A percentile compares a stretch with the other conserved stretches of the same genome.
Evolutionary conservation across 1,284 basidiomycete species (phyloP).

Genomic region (Apiotrichum mycotoxinovorans): DNA sequence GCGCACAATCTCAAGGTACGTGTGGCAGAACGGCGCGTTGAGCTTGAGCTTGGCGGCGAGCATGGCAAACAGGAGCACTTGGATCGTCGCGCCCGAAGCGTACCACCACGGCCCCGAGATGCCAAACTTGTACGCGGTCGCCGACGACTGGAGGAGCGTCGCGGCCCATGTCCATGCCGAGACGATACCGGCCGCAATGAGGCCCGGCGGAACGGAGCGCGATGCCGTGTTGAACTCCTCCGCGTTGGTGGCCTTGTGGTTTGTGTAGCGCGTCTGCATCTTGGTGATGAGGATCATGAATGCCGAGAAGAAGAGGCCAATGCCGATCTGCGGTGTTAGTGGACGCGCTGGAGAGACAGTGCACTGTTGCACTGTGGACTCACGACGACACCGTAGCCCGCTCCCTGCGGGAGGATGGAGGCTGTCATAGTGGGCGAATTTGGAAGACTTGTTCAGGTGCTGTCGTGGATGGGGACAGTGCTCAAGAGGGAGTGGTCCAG

Average conservation of each 20-base stretch:
- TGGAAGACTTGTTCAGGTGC: background rate
- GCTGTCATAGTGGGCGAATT: slow-evolving; percentile 5
- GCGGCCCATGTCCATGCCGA: slow-evolving; percentile 58
- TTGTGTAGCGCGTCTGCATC: slow-evolving; percentile 42
- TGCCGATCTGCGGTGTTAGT: slow-evolving; percentile 53
- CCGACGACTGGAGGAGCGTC: slow-evolving; percentile 49
- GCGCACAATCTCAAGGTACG: slow-evolving; percentile 60
- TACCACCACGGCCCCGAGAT: slow-evolving; percentile 55
- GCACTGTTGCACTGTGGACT: slow-evolving; percentile 34
- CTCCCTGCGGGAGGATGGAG: slow-evolving; percentile 54
- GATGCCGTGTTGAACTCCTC: slow-evolving; percentile 75
- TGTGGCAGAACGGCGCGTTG: slow-evolving; percentile 54
- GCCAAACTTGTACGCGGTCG: slow-evolving; percentile 64
- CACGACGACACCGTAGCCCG: slow-evolving; percentile 77
- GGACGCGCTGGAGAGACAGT: too few relatives aligned
- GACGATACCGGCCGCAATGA: slow-evolving; percentile 86
- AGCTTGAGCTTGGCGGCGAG: slow-evolving; percentile 58
- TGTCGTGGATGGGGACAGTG: background rate
- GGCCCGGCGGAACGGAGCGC: slow-evolving; percentile 72
- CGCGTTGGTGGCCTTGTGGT: slow-evolving; percentile 49
- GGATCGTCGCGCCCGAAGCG: slow-evolving; percentile 50
- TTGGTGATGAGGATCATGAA: slow-evolving; percentile 60
- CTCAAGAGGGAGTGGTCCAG: background rate
- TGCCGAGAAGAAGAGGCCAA: slow-evolving; percentile 75
- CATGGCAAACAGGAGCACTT: slow-evolving; percentile 56